These are phyloP conservation scores for Dipodascopsis uninucleata DNA, from an alignment of 805 yeast species.

Conservation along the genomic window DNA sequence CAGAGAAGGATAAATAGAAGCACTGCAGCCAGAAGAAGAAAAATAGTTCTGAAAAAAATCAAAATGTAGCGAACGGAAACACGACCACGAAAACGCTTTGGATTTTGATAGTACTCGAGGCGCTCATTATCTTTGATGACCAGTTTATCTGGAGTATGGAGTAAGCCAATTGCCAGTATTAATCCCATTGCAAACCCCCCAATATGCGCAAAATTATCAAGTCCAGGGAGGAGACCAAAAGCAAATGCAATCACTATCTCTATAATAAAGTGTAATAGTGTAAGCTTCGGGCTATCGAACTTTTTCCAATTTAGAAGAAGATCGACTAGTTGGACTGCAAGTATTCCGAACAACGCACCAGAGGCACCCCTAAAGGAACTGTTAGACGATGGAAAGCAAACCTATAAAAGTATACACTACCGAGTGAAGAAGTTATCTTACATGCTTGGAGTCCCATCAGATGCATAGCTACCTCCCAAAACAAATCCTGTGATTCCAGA, in stretches of 20 bases:
- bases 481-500: conserved; percentile 66
- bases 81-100: conserved; percentile 29
- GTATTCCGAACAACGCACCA: conserved; percentile 67
- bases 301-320: conserved; percentile 52
- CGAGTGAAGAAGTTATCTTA: neutral
- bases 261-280: conserved; percentile 47
- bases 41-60: conserved; percentile 47
- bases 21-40: conserved; percentile 46
- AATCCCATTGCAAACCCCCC: conserved; percentile 70
- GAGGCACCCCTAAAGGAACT: conserved; percentile 61
- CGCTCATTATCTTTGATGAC: conserved; percentile 22
- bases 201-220: conserved; percentile 71
- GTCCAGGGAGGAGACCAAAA: conserved; percentile 65
- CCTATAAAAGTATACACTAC: neutral
- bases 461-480: conserved; percentile 66
- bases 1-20: conserved; percentile 49
- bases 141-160: conserved; percentile 51
- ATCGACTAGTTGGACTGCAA: conserved; percentile 56
- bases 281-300: conserved; percentile 45
- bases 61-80: conserved; percentile 46
- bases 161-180: conserved; percentile 45
- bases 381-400: too few relatives aligned
- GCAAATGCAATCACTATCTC: conserved; percentile 60
- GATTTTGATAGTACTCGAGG: conserved; percentile 13
- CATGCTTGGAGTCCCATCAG: conserved; percentile 52